Conservation (phyloP, 2,329 filamentous ascomycete genomes). For the Chrysosporium keratinophilum region DNA sequence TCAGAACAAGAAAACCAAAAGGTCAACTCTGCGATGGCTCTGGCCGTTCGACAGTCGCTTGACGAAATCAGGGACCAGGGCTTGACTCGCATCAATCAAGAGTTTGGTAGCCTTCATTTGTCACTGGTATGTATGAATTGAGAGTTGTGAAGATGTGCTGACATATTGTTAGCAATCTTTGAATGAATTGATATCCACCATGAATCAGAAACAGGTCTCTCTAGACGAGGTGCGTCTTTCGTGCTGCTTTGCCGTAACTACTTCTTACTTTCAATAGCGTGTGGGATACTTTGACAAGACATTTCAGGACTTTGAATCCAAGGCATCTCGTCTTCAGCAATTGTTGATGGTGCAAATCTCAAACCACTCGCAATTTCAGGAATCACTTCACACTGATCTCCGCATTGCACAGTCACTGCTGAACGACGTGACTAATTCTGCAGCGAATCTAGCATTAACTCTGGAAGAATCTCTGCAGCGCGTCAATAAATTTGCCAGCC, state of each 20-base stretch:
- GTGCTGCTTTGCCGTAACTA: background rate
- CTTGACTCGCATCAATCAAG: conserved; percentile 22
- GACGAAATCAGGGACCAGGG: conserved; percentile 25
- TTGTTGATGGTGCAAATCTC: conserved; percentile 29
- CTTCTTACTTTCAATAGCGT: conserved; percentile 25
- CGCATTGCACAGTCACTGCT: conserved; percentile 17
- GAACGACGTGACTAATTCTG: conserved; percentile 18
- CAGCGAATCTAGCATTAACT: conserved; percentile 17
- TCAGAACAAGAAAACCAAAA: conserved; percentile 23
- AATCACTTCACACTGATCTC: conserved; percentile 19
- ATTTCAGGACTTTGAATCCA: conserved; percentile 27
- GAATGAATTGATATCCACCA: conserved; percentile 16
- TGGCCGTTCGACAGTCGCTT: conserved; percentile 26
- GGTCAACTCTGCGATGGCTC: conserved; percentile 23
- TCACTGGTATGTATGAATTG: conserved; percentile 24
- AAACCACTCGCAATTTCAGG: conserved; percentile 18
- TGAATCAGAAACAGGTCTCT: conserved; percentile 25
- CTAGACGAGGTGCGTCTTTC: conserved; percentile 25
- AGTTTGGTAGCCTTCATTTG: conserved; percentile 25
- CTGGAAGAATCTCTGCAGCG: conserved; percentile 19
- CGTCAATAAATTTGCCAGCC: conserved; percentile 15
- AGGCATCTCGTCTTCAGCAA: conserved; percentile 25
- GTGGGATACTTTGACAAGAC: conserved; percentile 26
- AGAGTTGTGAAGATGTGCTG: background rate
- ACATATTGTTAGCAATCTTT: conserved; percentile 15